Percentiles rank a stretch among this genome's conserved stretches.
phyloP scores from a whole-genome alignment of 306 rosid genomes.

The Luffa aegyptiaca region DNA sequence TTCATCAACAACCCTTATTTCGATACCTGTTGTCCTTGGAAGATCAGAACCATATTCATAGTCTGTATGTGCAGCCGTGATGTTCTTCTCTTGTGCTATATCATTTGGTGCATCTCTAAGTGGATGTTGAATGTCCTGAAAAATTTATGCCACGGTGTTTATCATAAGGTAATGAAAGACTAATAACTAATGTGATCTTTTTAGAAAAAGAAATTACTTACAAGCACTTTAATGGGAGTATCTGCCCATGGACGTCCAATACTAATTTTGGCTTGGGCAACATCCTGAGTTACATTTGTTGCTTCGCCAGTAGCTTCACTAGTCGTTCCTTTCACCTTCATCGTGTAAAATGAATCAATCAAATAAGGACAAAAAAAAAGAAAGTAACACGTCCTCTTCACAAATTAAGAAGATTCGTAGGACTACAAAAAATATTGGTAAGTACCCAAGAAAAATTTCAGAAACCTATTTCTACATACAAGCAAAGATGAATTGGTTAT shows the following conservation, averaged over 20 bases:
- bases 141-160: conserved; percentile 11
- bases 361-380: not conserved
- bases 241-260: conserved; percentile 59
- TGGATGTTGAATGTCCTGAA: conserved; percentile 56
- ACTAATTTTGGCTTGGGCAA: conserved; percentile 30
- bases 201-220: conserved; percentile 21
- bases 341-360: not conserved
- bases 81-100: conserved; percentile 45
- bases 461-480: not conserved
- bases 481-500: not conserved
- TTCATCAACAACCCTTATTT: conserved; percentile 37
- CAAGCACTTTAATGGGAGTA: conserved; percentile 40
- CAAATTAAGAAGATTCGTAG: not conserved
- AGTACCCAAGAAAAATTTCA: not conserved
- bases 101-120: conserved; percentile 33
- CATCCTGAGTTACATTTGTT: conserved; percentile 36
- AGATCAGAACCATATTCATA: conserved; percentile 41
- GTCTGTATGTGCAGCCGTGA: conserved; percentile 32
- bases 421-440: not conserved
- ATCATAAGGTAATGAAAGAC: conserved; percentile 12
- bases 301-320: conserved; percentile 35
- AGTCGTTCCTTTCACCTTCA: conserved; percentile 51
- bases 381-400: not conserved
- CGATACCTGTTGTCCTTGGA: conserved; percentile 36
- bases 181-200: not conserved